Conservation (phyloP, 2,329 filamentous ascomycete species). For the Talaromyces albobiverticillius region DNA sequence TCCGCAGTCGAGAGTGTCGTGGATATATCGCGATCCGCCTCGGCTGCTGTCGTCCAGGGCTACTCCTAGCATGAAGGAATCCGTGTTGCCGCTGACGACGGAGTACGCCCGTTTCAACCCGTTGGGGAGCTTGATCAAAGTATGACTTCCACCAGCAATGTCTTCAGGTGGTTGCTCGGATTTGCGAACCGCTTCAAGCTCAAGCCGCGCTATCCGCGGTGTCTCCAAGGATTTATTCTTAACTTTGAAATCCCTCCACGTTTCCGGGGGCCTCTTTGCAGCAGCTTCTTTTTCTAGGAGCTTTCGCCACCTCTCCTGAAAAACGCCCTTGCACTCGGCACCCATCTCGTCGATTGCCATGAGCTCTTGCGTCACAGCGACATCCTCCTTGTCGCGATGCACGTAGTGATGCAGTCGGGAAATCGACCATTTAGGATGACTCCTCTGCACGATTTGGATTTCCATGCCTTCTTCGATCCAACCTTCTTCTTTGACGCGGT, state of each 20-base stretch:
- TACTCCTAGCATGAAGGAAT: slow-evolving; percentile 57
- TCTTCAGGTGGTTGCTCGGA: not conserved
- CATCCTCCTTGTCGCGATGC: slow-evolving; percentile 53
- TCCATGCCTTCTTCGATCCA: slow-evolving; percentile 55
- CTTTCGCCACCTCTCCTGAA: slow-evolving; percentile 53
- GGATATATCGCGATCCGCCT: slow-evolving; percentile 61
- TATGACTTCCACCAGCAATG: slow-evolving; percentile 43
- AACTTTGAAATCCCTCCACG: not conserved
- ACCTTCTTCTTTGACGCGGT: slow-evolving; percentile 58
- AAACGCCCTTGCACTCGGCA: slow-evolving; percentile 52
- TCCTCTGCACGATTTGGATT: slow-evolving; percentile 55
- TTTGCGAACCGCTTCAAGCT: slow-evolving; percentile 35
- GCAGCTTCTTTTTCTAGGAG: slow-evolving; percentile 21
- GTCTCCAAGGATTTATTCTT: not conserved
- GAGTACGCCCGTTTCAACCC: slow-evolving; percentile 61
- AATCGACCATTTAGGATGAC: slow-evolving; percentile 60
- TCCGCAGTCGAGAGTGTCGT: slow-evolving; percentile 48
- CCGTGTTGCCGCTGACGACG: slow-evolving; percentile 51
- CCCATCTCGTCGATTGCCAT: slow-evolving; percentile 40
- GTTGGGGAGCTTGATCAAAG: slow-evolving; percentile 55
- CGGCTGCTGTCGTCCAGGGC: slow-evolving; percentile 55
- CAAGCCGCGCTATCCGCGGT: not conserved
- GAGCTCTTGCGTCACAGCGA: slow-evolving; percentile 47
- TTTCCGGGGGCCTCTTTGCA: not conserved
- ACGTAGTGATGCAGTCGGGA: slow-evolving; percentile 62